Conservation (phyloP, 495 filamentous ascomycete genomes). For the Penicillium coffeae region DNA sequence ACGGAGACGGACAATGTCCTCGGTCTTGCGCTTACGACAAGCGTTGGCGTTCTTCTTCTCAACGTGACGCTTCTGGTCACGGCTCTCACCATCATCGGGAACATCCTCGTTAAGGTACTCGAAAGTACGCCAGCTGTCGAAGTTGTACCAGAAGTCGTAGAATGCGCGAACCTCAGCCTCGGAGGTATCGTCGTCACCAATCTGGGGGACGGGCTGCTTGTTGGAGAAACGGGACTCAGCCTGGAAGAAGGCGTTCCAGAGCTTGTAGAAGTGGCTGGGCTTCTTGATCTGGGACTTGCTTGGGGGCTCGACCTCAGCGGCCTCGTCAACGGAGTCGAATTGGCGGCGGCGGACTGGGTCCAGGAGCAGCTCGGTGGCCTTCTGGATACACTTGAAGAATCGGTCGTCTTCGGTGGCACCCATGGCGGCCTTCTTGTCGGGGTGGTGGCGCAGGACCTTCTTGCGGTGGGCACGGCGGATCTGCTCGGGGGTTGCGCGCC, state of each 20-base stretch:
- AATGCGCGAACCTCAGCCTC: slow-evolving; percentile 88
- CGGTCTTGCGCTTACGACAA: slow-evolving; percentile 97
- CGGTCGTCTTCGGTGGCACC: slow-evolving; percentile 81
- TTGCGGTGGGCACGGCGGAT: slow-evolving; percentile 98
- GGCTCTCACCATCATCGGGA: slow-evolving; percentile 96
- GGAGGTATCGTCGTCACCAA: slow-evolving; percentile 79
- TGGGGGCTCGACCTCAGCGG: slow-evolving; percentile 84
- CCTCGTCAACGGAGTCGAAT: slow-evolving; percentile 94
- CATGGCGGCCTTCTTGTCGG: slow-evolving; percentile 94
- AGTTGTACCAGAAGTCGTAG: slow-evolving; percentile 99
- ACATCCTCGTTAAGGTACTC: slow-evolving; percentile 99
- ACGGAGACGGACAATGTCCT: slow-evolving; percentile 87
- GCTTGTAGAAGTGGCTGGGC: slow-evolving; percentile 86
- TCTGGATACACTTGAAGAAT: slow-evolving; percentile 99
- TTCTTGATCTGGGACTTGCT: slow-evolving; percentile 67
- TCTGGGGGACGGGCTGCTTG: slow-evolving; percentile 74
- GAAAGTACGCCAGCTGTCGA: slow-evolving; percentile 96
- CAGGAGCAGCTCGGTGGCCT: slow-evolving; percentile 86
- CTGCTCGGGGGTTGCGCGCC: slow-evolving; percentile 88
- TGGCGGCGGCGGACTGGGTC: slow-evolving; percentile 92
- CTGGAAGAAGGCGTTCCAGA: slow-evolving; percentile 83
- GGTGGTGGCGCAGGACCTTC: slow-evolving; percentile 98
- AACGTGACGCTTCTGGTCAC: slow-evolving; percentile 95
- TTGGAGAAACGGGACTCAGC: slow-evolving; percentile 91
- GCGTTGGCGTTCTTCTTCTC: slow-evolving; percentile 98